A percentile compares a stretch with the other conserved stretches of the same genome.
These are phyloP conservation scores for Fraxinus ornus DNA, from an alignment of 305 asterid species.

Conservation along the genomic window DNA sequence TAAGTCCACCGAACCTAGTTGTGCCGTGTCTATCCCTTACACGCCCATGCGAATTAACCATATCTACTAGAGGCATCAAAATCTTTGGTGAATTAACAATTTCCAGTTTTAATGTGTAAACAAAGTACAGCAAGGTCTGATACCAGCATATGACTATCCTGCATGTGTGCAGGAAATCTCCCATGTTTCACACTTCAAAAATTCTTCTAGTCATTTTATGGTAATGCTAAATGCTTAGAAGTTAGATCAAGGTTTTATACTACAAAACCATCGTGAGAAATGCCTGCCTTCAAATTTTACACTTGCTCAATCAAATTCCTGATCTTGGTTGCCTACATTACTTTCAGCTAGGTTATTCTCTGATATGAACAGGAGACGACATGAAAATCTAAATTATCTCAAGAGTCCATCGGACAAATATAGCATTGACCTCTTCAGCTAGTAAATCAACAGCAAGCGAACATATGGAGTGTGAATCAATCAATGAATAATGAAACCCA, in stretches of 20 bases:
- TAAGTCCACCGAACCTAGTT: background rate
- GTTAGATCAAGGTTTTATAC: background rate
- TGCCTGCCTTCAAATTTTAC: background rate
- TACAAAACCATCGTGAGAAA: background rate
- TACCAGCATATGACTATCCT: background rate
- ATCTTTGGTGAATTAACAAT: background rate
- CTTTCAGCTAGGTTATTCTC: background rate
- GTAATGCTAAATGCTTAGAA: background rate
- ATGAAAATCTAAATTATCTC: background rate
- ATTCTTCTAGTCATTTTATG: background rate
- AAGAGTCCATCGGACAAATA: background rate
- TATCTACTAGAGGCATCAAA: constrained; percentile 1
- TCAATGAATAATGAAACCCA: background rate
- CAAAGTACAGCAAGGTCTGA: background rate
- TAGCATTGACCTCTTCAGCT: background rate
- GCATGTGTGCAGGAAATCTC: background rate
- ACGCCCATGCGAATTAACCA: background rate
- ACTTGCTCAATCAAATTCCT: background rate
- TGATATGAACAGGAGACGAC: background rate
- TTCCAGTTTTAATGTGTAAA: background rate
- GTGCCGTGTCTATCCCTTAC: background rate
- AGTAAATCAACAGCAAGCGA: background rate
- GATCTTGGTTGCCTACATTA: background rate
- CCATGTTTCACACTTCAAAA: background rate
- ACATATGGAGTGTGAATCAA: background rate